A percentile compares a stretch with the other conserved stretches of the same genome.
Conservation (phyloP, 768 basidiomycete genomes). For the Mycena crocata region DNA sequence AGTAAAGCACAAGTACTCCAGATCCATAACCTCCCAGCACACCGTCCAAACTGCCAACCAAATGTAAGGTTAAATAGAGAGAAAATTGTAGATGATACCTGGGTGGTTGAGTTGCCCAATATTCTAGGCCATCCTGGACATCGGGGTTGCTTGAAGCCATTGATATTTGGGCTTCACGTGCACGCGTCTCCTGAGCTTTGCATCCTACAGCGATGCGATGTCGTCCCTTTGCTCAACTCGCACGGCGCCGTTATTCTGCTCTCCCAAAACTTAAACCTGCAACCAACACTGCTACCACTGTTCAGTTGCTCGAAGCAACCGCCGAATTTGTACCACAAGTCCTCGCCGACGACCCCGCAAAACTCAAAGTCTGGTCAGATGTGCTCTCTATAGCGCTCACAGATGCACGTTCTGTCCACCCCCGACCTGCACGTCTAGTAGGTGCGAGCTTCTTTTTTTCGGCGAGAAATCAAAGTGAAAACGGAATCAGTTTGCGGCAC, state of each 20-base stretch:
- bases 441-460: conserved; percentile 14
- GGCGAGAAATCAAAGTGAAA: background rate
- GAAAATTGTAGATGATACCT: no score
- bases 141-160: conserved; percentile 54
- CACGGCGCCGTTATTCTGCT: conserved; percentile 22
- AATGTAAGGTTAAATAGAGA: no score
- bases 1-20: conserved; percentile 67
- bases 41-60: conserved; percentile 84
- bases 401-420: conserved; percentile 14
- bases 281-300: conserved; percentile 3
- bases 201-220: background rate
- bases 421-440: conserved; percentile 27
- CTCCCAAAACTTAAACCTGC: conserved; percentile 21
- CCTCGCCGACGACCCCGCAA: conserved; percentile 15
- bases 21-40: conserved; percentile 78
- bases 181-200: no score
- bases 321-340: conserved; percentile 18
- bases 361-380: conserved; percentile 16
- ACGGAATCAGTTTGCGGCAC: conserved; percentile 65
- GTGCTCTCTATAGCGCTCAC: conserved; percentile 7
- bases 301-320: conserved; percentile 21
- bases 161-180: no score
- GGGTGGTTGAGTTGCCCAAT: conserved; percentile 88
- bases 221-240: background rate
- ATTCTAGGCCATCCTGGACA: conserved; percentile 82